Evolutionary conservation across 176 grass and related monocot genomes (phyloP), one percentile per base, ranked within the genome.

Genomic region (Lolium perenne): DNA sequence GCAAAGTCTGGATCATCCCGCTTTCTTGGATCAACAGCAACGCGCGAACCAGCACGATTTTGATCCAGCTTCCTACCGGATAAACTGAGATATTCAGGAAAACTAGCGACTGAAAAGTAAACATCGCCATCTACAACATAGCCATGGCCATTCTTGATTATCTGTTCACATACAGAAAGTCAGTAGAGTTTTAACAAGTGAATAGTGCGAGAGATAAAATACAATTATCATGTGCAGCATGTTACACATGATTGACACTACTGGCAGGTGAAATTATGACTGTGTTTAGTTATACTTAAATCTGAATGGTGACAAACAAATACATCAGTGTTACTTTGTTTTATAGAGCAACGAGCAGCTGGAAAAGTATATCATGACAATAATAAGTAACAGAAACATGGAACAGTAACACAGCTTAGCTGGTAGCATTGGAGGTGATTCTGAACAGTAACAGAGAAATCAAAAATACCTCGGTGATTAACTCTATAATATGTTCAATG

Each of bases 401-500:
- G 20, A 76, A 50, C 23, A 74, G 11, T 6, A 65, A 84, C 7
- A 4, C 21, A 29, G 6, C 41, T n/a, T 3, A 26, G 45, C 59
- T 68, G 45, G 6, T 70, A 60, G 54, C 57, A 56, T 26, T 82
- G 25, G 15, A 8, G 51, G n/a, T 21, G 75, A 26, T 51, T 51
- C 51, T 64, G 18, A 60, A 47, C 32, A 77, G 14, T 12, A 77
- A 77, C 10, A 2, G 43, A 59, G 18, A 70, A 70, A 25, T 71
- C 9, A 47, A 59, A 71, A 38, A 26, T 90, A 99, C 97, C 94
- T 94, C 91, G 8, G 82, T 80, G 88, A 94, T 99, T 89, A 99
- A 87, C 8, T 94, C 89, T 82, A 58, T 96, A 67, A 99, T 99
- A 54, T 94, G 80, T 2, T 96, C 87, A 1, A 99, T 99, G 55